Evolutionary conservation across 371 early-diverging fungal genomes (phyloP).

Genomic region (Mucor saturninus): DNA sequence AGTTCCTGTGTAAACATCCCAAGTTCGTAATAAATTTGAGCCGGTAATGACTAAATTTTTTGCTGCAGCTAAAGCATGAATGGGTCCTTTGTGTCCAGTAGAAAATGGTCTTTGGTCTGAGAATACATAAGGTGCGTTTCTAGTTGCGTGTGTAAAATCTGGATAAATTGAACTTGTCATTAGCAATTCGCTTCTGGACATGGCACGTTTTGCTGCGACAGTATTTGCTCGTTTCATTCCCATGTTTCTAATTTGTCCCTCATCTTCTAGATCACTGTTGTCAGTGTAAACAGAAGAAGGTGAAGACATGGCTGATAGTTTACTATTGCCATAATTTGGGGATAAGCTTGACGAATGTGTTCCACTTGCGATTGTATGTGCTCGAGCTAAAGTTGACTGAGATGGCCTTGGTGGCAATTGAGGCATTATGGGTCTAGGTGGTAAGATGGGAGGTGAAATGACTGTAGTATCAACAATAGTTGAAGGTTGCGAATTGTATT

Average conservation of each 20-base stretch:
- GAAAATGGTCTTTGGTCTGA: constrained; percentile 17
- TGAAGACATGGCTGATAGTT: background rate
- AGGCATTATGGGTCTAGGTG: constrained; percentile 35
- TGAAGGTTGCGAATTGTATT: background rate
- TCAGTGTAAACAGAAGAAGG: constrained; percentile 1
- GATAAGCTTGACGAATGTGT: background rate
- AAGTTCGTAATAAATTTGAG: constrained; percentile 15
- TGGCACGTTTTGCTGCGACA: constrained; percentile 14
- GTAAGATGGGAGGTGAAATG: constrained; percentile 18
- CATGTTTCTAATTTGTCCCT: background rate
- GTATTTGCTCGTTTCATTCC: constrained; percentile 24
- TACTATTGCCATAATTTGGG: background rate
- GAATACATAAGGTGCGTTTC: constrained; percentile 19
- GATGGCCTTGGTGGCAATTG: constrained; percentile 49
- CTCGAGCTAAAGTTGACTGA: constrained; percentile 38
- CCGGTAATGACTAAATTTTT: constrained; percentile 27
- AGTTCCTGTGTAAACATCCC: constrained; percentile 23
- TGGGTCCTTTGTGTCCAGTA: constrained; percentile 22
- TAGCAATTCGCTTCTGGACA: constrained; percentile 24
- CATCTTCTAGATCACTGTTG: background rate
- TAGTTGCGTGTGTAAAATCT: constrained; percentile 26
- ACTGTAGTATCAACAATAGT: constrained; percentile 2
- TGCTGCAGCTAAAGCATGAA: constrained; percentile 15
- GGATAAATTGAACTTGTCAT: constrained; percentile 25
- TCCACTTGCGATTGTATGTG: constrained; percentile 34